Base-by-base conservation (phyloP, 2,329 filamentous ascomycete species). In the Blastomyces gilchristii region DNA sequence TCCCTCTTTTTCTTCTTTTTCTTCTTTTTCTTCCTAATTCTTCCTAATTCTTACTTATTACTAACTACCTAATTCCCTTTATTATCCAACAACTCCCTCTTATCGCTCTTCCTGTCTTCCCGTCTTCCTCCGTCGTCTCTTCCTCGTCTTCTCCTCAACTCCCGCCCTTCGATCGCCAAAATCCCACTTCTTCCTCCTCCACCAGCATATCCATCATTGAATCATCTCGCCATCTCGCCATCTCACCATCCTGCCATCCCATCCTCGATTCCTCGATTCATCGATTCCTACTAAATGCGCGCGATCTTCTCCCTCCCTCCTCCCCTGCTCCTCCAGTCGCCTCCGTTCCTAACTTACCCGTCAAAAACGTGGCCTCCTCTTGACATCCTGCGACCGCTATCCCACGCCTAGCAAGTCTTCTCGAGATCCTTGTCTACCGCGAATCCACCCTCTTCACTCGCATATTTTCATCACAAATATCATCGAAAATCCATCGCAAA, bases 1-100 rank as follows among this genome's bases (percentile, higher is more conserved):
- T n/a, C 39, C 39, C 31, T 49, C 59, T 34, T 16, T 67, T 31
- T 64, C 64, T 52, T 67, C 66, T 65, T 68, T 66, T 69, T 63
- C 39, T 25, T 8, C 6, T 65, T 66, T 65, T 68, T 65, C 67
- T 68, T 34, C 9, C n/a, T 22, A 22, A 22, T 5, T 53, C 50
- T 9, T 34, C n/a, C 49, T 7, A 52, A 34, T 34, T 34, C 31
- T 34, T 8, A 7, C 2, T 5, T 47, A 5, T 6, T 34, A 34
- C 6, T 6, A 7, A 3, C 31, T 34, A 5, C 4, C 7, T 31
- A 6, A 34, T 5, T 6, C 4, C 31, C 1, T 8, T 34, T 34
- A 34, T 34, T 34, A 5, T 8, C 22, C 47, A 25, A 25, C 11
- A 1, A 9, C 49, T 25, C 22, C 22, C n/a, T 52, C 18, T n/a